Evolutionary conservation across 805 yeast genomes (phyloP).

Genomic region (Lipomyces kockii): DNA sequence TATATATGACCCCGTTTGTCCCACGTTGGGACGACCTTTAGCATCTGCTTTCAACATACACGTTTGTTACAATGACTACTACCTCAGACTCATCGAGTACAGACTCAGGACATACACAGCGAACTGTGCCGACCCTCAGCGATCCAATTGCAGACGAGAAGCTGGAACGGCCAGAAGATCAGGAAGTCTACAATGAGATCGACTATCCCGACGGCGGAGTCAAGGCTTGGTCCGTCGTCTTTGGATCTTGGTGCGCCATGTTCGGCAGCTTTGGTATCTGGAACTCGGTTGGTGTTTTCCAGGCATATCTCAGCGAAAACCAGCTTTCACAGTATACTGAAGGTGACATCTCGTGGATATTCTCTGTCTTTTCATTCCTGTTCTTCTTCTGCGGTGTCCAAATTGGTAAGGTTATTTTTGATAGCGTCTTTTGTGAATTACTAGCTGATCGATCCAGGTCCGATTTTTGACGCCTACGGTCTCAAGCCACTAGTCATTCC

Average conservation of each 20-base stretch:
- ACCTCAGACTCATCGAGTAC: neutral
- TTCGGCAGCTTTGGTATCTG: slow-evolving; percentile 65
- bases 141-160: neutral
- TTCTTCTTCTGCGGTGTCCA: slow-evolving; percentile 54
- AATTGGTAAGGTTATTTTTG: slow-evolving; percentile 42
- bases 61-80: neutral
- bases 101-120: neutral
- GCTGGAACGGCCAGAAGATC: neutral
- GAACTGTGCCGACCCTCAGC: neutral
- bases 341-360: slow-evolving; percentile 70
- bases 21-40: neutral
- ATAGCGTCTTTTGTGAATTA: neutral
- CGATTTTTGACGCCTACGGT: slow-evolving; percentile 67
- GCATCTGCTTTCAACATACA: neutral
- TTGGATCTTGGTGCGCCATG: slow-evolving; percentile 65
- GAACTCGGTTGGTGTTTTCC: slow-evolving; percentile 65
- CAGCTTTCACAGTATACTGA: slow-evolving; percentile 54
- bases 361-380: slow-evolving; percentile 49
- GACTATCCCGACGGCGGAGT: slow-evolving; percentile 57
- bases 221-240: slow-evolving; percentile 58
- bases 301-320: slow-evolving; percentile 62
- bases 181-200: slow-evolving; percentile 29
- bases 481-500: slow-evolving; percentile 50
- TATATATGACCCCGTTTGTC: neutral
- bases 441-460: slow-evolving; percentile 54